phyloP scores from a whole-genome alignment of 2,329 filamentous ascomycete species.

The Colletotrichum ledebouriae region DNA sequence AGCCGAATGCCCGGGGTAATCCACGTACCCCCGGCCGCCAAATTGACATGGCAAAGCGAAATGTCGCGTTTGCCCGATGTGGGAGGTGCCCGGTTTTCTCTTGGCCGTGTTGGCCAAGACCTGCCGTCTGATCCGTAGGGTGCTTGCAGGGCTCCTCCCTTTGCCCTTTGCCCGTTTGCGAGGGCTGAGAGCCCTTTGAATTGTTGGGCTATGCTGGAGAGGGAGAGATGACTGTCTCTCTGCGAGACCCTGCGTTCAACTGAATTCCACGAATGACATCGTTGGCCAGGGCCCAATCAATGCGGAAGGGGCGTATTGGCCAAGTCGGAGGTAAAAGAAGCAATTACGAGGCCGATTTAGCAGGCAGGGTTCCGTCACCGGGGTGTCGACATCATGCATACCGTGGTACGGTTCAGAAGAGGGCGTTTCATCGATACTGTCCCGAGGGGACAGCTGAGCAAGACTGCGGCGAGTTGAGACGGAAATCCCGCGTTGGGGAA shows the following conservation, averaged over 20 bases:
- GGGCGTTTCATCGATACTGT: slow-evolving; percentile 36
- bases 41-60: slow-evolving; percentile 39
- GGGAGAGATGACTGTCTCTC: slow-evolving; percentile 7
- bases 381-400: slow-evolving; percentile 35
- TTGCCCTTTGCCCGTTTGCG: slow-evolving; percentile 5
- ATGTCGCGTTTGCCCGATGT: slow-evolving; percentile 32
- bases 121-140: slow-evolving; percentile 40
- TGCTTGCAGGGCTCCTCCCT: slow-evolving; percentile 24
- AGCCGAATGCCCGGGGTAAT: slow-evolving; percentile 39
- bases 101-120: slow-evolving; percentile 37
- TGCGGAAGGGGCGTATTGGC: slow-evolving; percentile 23
- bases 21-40: slow-evolving; percentile 33
- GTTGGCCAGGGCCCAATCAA: slow-evolving; percentile 19
- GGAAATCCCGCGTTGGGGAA: slow-evolving; percentile 26
- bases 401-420: slow-evolving; percentile 26
- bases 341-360: slow-evolving; percentile 7
- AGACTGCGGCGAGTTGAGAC: slow-evolving; percentile 26
- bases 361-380: slow-evolving; percentile 6
- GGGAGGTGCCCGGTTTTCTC: slow-evolving; percentile 29
- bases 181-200: slow-evolving; percentile 24
- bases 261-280: slow-evolving; percentile 25
- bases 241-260: slow-evolving; percentile 1
- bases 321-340: slow-evolving; percentile 31
- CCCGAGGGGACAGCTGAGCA: slow-evolving; percentile 28
- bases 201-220: slow-evolving; percentile 14